Base-by-base conservation (phyloP, 257 asterid species). In the Leonotis leonurus region DNA sequence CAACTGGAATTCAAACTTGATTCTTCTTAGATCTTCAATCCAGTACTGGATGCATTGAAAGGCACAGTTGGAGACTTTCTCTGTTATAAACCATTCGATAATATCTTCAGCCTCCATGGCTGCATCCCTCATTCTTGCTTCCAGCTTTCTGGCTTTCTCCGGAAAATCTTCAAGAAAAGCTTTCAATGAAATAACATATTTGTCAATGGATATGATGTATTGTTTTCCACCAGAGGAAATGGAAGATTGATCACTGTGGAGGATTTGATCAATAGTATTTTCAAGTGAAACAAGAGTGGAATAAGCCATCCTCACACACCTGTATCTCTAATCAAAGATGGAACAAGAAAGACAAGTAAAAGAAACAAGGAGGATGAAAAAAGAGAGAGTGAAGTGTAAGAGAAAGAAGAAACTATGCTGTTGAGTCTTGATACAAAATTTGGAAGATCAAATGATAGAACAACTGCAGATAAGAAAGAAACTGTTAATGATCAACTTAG, bases 301-400 rank as follows among this genome's bases (percentile, higher is more conserved):
- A 29, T 53, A 53, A 26, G 70, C 55, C 70, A 65, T 65, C 18
- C 50, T n/a, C n/a, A n/a, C n/a, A n/a, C n/a, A n/a, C n/a, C n/a
- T n/a, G n/a, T n/a, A n/a, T n/a, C n/a, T n/a, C n/a, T n/a, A n/a
- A n/a, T n/a, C n/a, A n/a, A n/a, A n/a, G n/a, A n/a, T n/a, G n/a
- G n/a, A n/a, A n/a, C n/a, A n/a, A n/a, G n/a, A n/a, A n/a, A n/a
- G n/a, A n/a, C n/a, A n/a, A n/a, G n/a, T n/a, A n/a, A n/a, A n/a
- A n/a, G n/a, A n/a, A n/a, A n/a, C n/a, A n/a, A n/a, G n/a, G n/a
- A n/a, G n/a, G n/a, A n/a, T n/a, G n/a, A n/a, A n/a, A n/a, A n/a
- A n/a, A n/a, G n/a, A n/a, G n/a, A n/a, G n/a, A n/a, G n/a, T n/a
- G n/a, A n/a, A n/a, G n/a, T n/a, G n/a, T n/a, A n/a, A n/a, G n/a